Evolutionary conservation across 2,329 filamentous ascomycete species (phyloP), one percentile per base, ranked within the genome.

Genomic region (Fusarium nanum): DNA sequence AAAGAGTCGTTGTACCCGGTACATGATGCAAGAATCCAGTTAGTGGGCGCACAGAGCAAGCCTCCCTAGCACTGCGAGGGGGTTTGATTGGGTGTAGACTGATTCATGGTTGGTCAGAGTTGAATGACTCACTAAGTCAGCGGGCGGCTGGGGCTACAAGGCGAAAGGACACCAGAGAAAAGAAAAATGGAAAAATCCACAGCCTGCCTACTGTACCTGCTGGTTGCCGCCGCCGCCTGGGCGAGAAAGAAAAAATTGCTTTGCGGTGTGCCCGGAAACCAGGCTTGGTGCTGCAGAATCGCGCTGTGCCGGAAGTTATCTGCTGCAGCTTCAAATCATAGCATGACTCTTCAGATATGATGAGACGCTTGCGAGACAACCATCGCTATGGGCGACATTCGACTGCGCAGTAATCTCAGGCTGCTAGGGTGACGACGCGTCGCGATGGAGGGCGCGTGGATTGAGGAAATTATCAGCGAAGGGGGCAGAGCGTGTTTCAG

Each of bases 11-110:
- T 67, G 68, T 70, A 74, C 72, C 64, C 60, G 56, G 65, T 72
- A 77, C 74, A 67, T 75, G 60, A 56, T 62, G 44, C 34, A 59
- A 60, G 56, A 67, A 73, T 74, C 77, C 78, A 79, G 68, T 78
- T 68, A 78, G 66, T 71, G 69, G 71, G 72, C 75, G 76, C 73
- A 78, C 76, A 71, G 73, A 71, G 70, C 76, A 67, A 75, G 74
- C 69, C 73, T 76, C 71, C 67, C 65, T 73, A 67, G 60, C 54
- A 60, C 68, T 73, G 64, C 57, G 53, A 72, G 52, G 57, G 69
- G 68, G 60, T 68, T 65, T 28, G 42, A 55, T 60, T 66, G 47
- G 42, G 63, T 71, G 68, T 62, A 46, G 67, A 63, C 55, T 56
- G 32, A 58, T 52, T 48, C 50, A 47, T 76, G 73, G 65, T 76